phyloP scores from a whole-genome alignment of 2,329 filamentous ascomycete species.

The Botrytis galanthina region DNA sequence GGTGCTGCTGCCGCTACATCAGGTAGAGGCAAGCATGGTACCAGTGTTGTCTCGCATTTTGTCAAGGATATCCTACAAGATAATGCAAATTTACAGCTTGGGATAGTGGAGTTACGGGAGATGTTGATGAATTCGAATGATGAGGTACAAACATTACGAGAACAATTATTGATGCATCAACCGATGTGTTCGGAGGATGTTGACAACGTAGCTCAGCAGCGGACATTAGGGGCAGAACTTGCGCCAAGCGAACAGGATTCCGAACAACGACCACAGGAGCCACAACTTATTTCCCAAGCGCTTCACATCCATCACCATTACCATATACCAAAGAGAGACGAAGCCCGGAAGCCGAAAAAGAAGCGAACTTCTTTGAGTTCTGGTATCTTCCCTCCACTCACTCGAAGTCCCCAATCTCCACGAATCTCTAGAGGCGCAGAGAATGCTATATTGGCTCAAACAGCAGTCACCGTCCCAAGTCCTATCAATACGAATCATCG shows the following conservation, averaged over 20 bases:
- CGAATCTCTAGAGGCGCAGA: conserved; percentile 35
- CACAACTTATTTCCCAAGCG: conserved; percentile 59
- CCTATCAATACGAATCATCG: conserved; percentile 50
- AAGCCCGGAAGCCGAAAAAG: conserved; percentile 65
- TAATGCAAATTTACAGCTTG: conserved; percentile 89
- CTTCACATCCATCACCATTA: conserved; percentile 95
- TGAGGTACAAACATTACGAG: conserved; percentile 82
- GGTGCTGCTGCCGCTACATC: conserved; percentile 67
- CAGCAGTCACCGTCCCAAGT: conserved; percentile 51
- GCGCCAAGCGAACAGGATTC: conserved; percentile 46
- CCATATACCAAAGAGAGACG: conserved; percentile 65
- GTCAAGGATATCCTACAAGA: conserved; percentile 94
- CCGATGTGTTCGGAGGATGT: conserved; percentile 51
- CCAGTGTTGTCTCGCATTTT: conserved; percentile 85
- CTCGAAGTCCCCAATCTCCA: conserved; percentile 42
- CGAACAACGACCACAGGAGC: conserved; percentile 23
- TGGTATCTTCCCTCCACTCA: conserved; percentile 58
- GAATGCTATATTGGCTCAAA: conserved; percentile 44
- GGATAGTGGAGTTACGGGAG: conserved; percentile 86
- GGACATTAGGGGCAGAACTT: conserved; percentile 71
- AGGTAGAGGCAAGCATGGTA: conserved; percentile 54
- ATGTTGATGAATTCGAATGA: conserved; percentile 90
- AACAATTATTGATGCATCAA: conserved; percentile 78
- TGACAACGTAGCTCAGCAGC: conserved; percentile 41
- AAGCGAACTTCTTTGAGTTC: conserved; percentile 64